Percentiles rank a stretch among this genome's conserved stretches.
These are phyloP conservation scores for Physcomitrellopsis africana DNA, from an alignment of 225 moss, liverwort and hornwort genomes.

Conservation along the genomic window DNA sequence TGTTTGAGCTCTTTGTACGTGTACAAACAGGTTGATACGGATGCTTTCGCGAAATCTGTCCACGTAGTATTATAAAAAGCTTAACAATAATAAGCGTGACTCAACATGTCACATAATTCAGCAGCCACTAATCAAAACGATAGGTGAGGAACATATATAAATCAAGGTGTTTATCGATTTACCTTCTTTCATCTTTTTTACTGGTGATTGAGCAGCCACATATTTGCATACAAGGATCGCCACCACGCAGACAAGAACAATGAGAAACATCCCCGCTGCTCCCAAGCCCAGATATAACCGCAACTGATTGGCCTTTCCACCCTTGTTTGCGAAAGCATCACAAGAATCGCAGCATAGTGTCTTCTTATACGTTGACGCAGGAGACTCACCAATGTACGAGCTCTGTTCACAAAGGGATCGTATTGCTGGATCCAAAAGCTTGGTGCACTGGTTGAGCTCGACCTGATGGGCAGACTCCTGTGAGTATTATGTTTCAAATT, in stretches of 20 bases:
- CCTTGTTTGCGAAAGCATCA: not conserved
- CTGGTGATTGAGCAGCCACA: constrained; percentile 32
- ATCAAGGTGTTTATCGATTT: not conserved
- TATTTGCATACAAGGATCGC: constrained; percentile 34
- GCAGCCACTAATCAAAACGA: not conserved
- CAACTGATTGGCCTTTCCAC: constrained; percentile 26
- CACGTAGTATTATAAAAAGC: not conserved
- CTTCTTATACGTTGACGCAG: constrained; percentile 31
- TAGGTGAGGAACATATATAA: constrained; percentile 6
- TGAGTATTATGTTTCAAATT: constrained; percentile 6
- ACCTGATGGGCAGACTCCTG: constrained; percentile 33
- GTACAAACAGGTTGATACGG: constrained; percentile 39
- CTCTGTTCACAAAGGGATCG: constrained; percentile 48
- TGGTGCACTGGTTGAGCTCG: constrained; percentile 53
- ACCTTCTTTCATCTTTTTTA: constrained; percentile 47
- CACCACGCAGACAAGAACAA: constrained; percentile 33
- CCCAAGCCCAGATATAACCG: constrained; percentile 38
- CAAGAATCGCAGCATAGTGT: constrained; percentile 49
- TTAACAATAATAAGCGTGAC: not conserved
- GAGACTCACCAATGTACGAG: constrained; percentile 31
- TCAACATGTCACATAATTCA: too few relatives aligned
- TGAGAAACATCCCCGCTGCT: constrained; percentile 32
- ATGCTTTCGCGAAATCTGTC: constrained; percentile 50
- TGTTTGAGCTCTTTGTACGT: constrained; percentile 57
- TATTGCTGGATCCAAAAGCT: constrained; percentile 40